Evolutionary conservation across 1,284 basidiomycete genomes (phyloP).

Genomic region (Ustilago sp.): DNA sequence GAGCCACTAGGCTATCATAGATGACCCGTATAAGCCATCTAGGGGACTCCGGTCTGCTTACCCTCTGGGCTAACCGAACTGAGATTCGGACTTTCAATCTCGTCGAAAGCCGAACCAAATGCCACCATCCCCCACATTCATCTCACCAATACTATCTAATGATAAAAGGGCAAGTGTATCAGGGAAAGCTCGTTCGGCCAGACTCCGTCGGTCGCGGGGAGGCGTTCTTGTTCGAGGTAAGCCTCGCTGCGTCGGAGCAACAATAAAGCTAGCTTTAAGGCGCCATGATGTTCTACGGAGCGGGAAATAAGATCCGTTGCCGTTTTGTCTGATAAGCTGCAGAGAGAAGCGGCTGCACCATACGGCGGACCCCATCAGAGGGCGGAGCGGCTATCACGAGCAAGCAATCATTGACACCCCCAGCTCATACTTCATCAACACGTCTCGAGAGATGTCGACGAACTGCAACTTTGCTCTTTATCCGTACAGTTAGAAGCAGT

Average conservation of each 20-base stretch:
- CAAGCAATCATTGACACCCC: background rate
- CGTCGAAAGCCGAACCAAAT: conserved; percentile 13
- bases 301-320: conserved; percentile 1
- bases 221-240: background rate
- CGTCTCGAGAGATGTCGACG: background rate
- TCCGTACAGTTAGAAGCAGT: background rate
- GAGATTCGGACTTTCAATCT: conserved; percentile 3
- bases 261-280: background rate
- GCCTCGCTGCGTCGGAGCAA: background rate
- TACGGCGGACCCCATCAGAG: background rate
- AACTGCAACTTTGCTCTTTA: background rate
- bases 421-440: background rate
- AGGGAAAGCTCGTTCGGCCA: background rate
- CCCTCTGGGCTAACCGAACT: background rate
- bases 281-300: conserved; percentile 5
- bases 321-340: background rate
- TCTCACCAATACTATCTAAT: background rate
- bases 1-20: background rate
- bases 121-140: background rate
- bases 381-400: conserved; percentile 4
- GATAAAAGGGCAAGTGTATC: background rate
- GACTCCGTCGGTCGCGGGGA: background rate
- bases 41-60: conserved; percentile 1
- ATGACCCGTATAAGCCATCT: background rate
- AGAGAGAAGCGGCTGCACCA: background rate